Base-by-base conservation (phyloP, 2,329 filamentous ascomycete species). In the Alternaria consortialis region DNA sequence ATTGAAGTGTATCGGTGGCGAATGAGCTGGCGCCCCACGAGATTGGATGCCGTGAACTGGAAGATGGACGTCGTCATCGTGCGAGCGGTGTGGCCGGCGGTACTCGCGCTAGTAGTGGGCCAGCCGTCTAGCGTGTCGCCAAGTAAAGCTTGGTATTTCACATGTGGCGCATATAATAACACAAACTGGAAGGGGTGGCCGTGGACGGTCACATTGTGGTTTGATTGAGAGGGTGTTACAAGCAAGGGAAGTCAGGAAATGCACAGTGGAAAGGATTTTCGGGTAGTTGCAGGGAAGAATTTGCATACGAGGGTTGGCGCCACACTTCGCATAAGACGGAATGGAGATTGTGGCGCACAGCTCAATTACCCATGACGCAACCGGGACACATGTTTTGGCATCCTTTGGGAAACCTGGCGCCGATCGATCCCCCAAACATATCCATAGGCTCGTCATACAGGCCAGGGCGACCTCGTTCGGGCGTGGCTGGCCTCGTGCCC, bases 331-430 rank as follows among this genome's bases (percentile, higher is more conserved):
- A 52, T 42, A 39, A 20, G 27, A 47, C 34, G 42, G 40, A 34
- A 57, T 53, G 40, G 53, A 57, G 46, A 55, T 44, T 66, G 63
- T 66, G 58, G 63, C 63, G 63, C 58, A 60, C 27, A 25, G 25
- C 53, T 32, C 47, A 8, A 31, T 29, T 47, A 48, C 46, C 47
- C 47, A 63, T 66, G 63, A 66, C 63, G 63, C 63, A 66, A 65
- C 55, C 53, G n/a, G 34, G 39, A 52, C 54, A 50, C 40, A 60
- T 48, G 37, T 56, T 56, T 42, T 51, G 48, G 63, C 42, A 37
- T 43, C 37, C 13, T 53, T 48, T 55, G 51, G 50, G 63, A 52
- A 54, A 58, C 50, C 54, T 55, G 56, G 56, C 52, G 63, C 58
- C 47, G 58, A 61, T 61, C 58, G 13, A 46, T 39, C 47, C 47